Evolutionary conservation across 2,329 filamentous ascomycete genomes (phyloP).

Genomic region (Aspergillus pseudotamarii): DNA sequence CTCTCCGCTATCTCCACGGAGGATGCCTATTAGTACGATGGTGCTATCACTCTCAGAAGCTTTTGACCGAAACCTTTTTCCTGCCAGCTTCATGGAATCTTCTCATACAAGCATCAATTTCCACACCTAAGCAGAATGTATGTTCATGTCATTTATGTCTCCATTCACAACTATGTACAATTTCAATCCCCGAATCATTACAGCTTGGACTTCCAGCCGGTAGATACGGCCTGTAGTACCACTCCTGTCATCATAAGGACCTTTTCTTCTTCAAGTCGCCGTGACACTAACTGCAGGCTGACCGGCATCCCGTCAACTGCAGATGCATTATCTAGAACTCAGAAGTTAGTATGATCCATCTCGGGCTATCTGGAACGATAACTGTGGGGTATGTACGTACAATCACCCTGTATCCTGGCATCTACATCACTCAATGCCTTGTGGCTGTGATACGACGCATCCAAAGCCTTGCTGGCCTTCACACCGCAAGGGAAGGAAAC

Average conservation of each 20-base stretch:
- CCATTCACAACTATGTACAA: not conserved
- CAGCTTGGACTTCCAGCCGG: not conserved
- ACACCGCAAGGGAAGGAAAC: slow-evolving; percentile 26
- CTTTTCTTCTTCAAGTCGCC: slow-evolving; percentile 36
- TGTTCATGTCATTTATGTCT: not conserved
- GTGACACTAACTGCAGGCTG: slow-evolving; percentile 33
- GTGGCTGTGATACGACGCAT: slow-evolving; percentile 7
- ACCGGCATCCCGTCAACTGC: slow-evolving; percentile 28
- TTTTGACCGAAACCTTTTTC: too few relatives aligned
- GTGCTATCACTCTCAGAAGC: too few relatives aligned
- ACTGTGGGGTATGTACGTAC: slow-evolving; percentile 8
- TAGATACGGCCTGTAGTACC: slow-evolving; percentile 33
- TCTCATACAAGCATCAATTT: too few relatives aligned
- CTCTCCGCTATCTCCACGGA: too few relatives aligned
- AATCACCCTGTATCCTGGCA: slow-evolving; percentile 11
- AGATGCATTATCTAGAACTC: slow-evolving; percentile 4
- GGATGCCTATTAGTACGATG: too few relatives aligned
- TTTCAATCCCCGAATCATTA: not conserved
- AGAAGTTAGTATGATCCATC: not conserved
- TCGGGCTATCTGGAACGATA: slow-evolving; percentile 1
- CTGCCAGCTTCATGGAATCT: too few relatives aligned
- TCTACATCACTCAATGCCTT: slow-evolving; percentile 14
- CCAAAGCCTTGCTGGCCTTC: slow-evolving; percentile 15
- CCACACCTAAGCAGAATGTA: not conserved
- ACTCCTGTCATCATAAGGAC: slow-evolving; percentile 41